Conservation (phyloP, 1,139 yeast genomes). For the Pichia sp. region DNA sequence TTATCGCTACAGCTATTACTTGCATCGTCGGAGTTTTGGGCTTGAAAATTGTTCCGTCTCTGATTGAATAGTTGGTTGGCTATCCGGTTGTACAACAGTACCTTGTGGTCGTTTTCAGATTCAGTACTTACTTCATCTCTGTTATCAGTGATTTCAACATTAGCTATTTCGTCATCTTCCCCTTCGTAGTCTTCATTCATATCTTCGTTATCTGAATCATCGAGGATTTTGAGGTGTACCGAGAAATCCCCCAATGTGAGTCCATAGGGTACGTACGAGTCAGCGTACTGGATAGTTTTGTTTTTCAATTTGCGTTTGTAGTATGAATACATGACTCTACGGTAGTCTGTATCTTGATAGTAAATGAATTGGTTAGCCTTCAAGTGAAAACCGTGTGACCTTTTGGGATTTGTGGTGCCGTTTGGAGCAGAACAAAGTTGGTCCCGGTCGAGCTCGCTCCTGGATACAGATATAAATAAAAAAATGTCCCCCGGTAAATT, state of each 20-base stretch:
- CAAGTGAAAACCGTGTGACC: no score
- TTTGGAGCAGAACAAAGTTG: no score
- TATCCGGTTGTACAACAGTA: constrained; percentile 1
- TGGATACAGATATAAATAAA: no score
- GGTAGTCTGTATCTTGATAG: no score
- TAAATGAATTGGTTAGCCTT: no score
- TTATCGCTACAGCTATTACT: no score
- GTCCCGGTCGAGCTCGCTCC: no score
- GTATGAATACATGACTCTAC: neutral
- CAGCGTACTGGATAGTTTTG: constrained; percentile 7
- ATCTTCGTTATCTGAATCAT: no score
- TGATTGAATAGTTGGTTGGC: constrained; percentile 3
- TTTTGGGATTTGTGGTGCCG: no score
- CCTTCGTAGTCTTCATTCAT: neutral
- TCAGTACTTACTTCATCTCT: neutral
- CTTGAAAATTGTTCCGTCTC: constrained; percentile 1
- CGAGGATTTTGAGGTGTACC: neutral
- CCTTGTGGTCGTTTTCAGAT: neutral
- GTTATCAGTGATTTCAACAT: neutral
- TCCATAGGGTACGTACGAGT: constrained; percentile 12
- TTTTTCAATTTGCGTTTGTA: constrained; percentile 4
- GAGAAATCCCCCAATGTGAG: constrained; percentile 11
- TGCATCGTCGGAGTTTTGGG: no score
- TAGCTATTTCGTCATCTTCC: neutral
- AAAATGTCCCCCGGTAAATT: no score